Conservation (phyloP, 2,329 filamentous ascomycete species). For the Hortaea werneckii region DNA sequence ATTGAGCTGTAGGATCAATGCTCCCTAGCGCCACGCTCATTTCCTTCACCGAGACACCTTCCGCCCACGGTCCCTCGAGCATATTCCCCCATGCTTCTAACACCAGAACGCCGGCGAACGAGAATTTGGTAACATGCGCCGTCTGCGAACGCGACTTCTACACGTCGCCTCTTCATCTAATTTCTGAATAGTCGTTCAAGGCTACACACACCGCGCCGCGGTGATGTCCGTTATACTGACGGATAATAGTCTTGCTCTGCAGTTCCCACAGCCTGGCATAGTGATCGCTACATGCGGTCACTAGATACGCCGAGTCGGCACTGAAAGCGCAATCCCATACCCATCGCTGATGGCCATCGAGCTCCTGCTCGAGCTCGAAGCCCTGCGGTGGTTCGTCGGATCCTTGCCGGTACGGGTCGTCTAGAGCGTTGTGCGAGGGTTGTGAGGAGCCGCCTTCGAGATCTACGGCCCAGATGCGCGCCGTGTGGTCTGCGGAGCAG, state of each 20-base stretch:
- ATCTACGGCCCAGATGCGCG: conserved; percentile 93
- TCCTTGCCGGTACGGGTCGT: conserved; percentile 15
- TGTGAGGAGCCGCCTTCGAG: conserved; percentile 26
- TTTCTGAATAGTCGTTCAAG: conserved; percentile 57
- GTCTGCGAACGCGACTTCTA: too few relatives aligned
- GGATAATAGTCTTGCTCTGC: conserved; percentile 73
- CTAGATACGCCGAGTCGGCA: conserved; percentile 83
- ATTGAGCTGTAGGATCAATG: too few relatives aligned
- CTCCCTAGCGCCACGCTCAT: too few relatives aligned
- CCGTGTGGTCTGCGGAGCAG: conserved; percentile 86
- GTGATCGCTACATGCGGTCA: conserved; percentile 88
- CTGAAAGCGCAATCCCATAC: conserved; percentile 97
- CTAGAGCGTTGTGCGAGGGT: background rate
- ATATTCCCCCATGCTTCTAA: too few relatives aligned
- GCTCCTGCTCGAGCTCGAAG: conserved; percentile 74
- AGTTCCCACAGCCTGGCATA: conserved; percentile 90
- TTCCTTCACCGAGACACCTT: too few relatives aligned
- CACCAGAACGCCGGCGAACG: too few relatives aligned
- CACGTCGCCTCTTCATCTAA: too few relatives aligned
- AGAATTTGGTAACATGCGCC: too few relatives aligned
- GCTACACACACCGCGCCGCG: conserved; percentile 86
- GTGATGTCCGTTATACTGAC: conserved; percentile 93
- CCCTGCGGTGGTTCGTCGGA: conserved; percentile 31
- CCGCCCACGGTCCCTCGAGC: too few relatives aligned
- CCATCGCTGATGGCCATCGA: conserved; percentile 88